Percentiles rank a stretch among this genome's conserved stretches.
Conservation (phyloP, 1,284 basidiomycete genomes). For the Caloboletus inedulis region DNA sequence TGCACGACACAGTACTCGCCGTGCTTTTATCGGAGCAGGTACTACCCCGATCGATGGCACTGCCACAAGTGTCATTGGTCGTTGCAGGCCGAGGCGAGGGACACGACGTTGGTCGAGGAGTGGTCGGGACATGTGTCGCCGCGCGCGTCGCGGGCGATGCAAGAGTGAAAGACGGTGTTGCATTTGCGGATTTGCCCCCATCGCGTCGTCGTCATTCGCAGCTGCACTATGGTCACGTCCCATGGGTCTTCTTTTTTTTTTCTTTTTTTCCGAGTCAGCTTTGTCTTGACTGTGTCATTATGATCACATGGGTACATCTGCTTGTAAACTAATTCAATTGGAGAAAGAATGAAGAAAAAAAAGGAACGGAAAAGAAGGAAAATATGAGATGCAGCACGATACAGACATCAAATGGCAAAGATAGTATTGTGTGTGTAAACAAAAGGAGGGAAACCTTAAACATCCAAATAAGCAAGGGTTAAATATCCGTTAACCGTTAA, state of each 20-base stretch:
- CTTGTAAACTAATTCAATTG: constrained; percentile 29
- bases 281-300: constrained; percentile 21
- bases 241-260: neutral
- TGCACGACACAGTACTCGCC: constrained; percentile 42
- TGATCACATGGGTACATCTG: constrained; percentile 27
- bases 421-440: constrained; percentile 18
- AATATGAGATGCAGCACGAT: constrained; percentile 22
- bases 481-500: constrained; percentile 25
- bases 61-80: constrained; percentile 59
- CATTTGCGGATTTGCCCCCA: neutral
- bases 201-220: neutral
- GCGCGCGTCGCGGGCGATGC: constrained; percentile 15
- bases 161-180: constrained; percentile 17
- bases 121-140: constrained; percentile 19
- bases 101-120: constrained; percentile 1
- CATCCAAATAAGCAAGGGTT: constrained; percentile 34
- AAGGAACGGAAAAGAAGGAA: neutral
- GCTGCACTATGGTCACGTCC: neutral
- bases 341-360: neutral
- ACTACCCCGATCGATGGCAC: constrained; percentile 36
- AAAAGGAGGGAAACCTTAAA: constrained; percentile 9
- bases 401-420: constrained; percentile 14
- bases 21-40: constrained; percentile 35
- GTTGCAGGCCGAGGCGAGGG: constrained; percentile 5
- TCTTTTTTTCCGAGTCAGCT: neutral